Evolutionary conservation across 805 yeast genomes (phyloP), one percentile per base, ranked within the genome.

Genomic region (Lipomyces japonicus): DNA sequence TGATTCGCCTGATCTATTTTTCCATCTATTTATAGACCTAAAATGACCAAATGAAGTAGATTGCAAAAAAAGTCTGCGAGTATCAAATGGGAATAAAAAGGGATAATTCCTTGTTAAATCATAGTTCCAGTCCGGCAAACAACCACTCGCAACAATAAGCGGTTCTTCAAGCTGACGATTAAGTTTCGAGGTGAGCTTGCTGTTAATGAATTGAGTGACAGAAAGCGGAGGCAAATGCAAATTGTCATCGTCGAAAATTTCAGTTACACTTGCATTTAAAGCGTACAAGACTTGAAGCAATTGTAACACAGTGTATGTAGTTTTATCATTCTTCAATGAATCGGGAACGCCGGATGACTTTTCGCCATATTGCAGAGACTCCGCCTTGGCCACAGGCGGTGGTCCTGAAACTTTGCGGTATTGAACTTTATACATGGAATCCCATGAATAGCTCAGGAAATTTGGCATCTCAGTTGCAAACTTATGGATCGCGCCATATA

Each of bases 1-100:
- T 3, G 25, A 14, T 6, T 34, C 39, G 37, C 44, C 26, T 19
- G 36, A 31, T 4, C 21, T n/a, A n/a, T 43, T 23, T 24, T 80
- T 84, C 96, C 96, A 88, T 39, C 80, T 74, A 52, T 83, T 84
- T 49, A 91, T 82, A 41, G 87, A 70, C 49, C 97, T 74, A 1
- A 95, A 84, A 63, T 86, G 84, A 0, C 97, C 97, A 70, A 86
- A 90, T 0, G 97, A 89, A 0, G 96, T 87, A 5, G 90, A 81
- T 58, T 86, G 91, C 48, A 91, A 67, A 61, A 86, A 88, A 56
- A 81, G 77, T 38, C 85, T 73, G 51, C 97, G 75, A 0, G 93
- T 79, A 44, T 83, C 93, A 39, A 91, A 69, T 0, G 97, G 96
- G 62, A 87, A 87, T 39, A 91, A 63, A 60, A 91, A 91, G 10